Conservation (phyloP, 129 eudicot species). For the Escallonia rubra region DNA sequence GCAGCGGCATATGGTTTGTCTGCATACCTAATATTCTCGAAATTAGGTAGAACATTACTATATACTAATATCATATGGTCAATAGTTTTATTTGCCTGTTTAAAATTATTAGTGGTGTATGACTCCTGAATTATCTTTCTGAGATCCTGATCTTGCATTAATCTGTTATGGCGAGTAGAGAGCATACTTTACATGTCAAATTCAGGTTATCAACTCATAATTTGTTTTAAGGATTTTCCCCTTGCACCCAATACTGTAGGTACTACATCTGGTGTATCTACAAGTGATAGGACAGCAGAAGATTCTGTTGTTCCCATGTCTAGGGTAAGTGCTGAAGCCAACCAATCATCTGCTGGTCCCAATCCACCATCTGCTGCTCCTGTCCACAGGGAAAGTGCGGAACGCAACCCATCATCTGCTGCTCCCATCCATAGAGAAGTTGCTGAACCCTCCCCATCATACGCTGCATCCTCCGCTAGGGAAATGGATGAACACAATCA, state of each 20-base stretch:
- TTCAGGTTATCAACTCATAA: no score
- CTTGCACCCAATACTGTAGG: conserved; percentile 25
- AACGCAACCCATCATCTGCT: not conserved
- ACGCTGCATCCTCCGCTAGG: no score
- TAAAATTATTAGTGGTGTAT: not conserved
- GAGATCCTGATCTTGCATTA: conserved; percentile 1
- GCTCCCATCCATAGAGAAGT: not conserved
- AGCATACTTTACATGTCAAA: not conserved
- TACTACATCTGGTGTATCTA: conserved; percentile 21
- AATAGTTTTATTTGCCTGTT: not conserved
- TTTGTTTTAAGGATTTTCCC: not conserved
- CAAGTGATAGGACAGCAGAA: conserved; percentile 30
- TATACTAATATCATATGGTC: no score
- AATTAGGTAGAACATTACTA: not conserved
- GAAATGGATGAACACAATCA: not conserved
- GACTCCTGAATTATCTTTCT: not conserved
- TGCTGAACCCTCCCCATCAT: conserved; percentile 8
- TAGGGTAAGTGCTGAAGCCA: conserved; percentile 24
- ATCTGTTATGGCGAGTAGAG: not conserved
- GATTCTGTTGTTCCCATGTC: conserved; percentile 19
- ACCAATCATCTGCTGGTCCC: conserved; percentile 17
- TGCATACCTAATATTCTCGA: no score
- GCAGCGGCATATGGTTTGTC: no score
- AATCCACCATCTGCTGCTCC: no score
- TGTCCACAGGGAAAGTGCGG: no score